Base-by-base conservation (phyloP, 305 asterid species). In the Fraxinus platypoda region DNA sequence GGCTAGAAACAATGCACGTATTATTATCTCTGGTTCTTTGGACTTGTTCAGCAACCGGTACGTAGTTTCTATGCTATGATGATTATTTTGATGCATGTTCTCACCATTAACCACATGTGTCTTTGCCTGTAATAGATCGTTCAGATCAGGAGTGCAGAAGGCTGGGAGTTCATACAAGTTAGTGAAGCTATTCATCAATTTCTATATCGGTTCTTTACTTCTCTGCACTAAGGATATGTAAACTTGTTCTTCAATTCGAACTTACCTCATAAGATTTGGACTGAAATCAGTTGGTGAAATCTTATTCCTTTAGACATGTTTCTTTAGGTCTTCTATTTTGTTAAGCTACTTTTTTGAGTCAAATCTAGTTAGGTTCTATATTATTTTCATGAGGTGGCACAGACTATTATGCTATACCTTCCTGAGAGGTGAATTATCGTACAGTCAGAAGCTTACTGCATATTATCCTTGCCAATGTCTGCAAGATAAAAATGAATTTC, bases 111-210 rank as follows among this genome's bases (percentile, higher is more conserved):
- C 17, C 1, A 11, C 35, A 54, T 74, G 73, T 74, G 62, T 75
- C 71, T 71, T 79, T 74, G 23, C 87, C 54, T 77, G 34, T 78
- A 46, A 81, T 90, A 95, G 98, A 89, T 91, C 90, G 83, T 91
- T 92, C 88, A 90, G 33, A 78, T 89, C 92, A 84, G 91, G 90
- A 59, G 93, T 89, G 84, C 92, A 90, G 87, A 94, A 91, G 85
- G 91, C 90, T 81, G 95, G 95, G 83, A 90, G 84, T 88, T 77
- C 85, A 79, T 81, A 84, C 54, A 94, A 86, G 98, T 94, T 83
- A 90, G 97, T 87, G 78, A 26, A 35, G 49, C 75, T 75, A 13
- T 15, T 80, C 78, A 28, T 34, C 11, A 70, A 70, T 70, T 76
- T 76, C 84, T 71, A 17, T 76, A 62, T n/a, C 41, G 43, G 64